These are phyloP conservation scores for Blastobotrys chiropterorum DNA, from an alignment of 805 yeast genomes.

Conservation along the genomic window DNA sequence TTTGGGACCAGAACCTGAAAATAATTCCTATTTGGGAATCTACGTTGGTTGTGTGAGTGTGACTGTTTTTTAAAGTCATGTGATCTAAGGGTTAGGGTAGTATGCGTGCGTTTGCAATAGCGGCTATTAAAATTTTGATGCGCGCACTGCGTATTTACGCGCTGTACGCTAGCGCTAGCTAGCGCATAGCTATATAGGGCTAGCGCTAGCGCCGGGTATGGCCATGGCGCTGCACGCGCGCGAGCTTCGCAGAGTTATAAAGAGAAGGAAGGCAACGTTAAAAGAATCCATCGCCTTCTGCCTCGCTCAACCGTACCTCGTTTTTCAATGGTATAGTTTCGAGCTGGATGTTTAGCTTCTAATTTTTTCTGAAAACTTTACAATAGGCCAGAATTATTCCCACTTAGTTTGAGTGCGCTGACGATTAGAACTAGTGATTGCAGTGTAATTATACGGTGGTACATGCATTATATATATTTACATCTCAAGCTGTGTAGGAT, in stretches of 20 bases:
- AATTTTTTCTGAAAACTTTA: neutral
- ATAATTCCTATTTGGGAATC: slow-evolving; percentile 3
- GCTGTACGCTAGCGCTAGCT: neutral
- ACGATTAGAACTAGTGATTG: neutral
- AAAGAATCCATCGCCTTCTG: neutral
- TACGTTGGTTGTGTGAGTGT: neutral
- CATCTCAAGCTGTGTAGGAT: neutral
- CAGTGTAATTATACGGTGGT: neutral
- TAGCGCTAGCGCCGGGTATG: no score
- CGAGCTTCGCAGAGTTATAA: no score
- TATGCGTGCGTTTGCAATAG: no score
- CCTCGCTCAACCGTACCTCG: neutral
- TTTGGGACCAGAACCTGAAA: neutral
- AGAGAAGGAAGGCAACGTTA: no score
- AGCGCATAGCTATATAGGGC: no score
- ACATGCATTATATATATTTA: neutral
- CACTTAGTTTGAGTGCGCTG: neutral
- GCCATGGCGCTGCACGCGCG: neutral
- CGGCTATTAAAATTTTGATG: no score
- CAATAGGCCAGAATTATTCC: neutral
- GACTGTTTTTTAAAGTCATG: slow-evolving; percentile 2
- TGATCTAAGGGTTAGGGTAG: neutral
- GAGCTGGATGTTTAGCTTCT: neutral
- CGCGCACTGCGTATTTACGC: no score
- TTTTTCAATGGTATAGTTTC: neutral